Conservation (phyloP, 2,329 filamentous ascomycete species). For the Nigrospora osmanthi region DNA sequence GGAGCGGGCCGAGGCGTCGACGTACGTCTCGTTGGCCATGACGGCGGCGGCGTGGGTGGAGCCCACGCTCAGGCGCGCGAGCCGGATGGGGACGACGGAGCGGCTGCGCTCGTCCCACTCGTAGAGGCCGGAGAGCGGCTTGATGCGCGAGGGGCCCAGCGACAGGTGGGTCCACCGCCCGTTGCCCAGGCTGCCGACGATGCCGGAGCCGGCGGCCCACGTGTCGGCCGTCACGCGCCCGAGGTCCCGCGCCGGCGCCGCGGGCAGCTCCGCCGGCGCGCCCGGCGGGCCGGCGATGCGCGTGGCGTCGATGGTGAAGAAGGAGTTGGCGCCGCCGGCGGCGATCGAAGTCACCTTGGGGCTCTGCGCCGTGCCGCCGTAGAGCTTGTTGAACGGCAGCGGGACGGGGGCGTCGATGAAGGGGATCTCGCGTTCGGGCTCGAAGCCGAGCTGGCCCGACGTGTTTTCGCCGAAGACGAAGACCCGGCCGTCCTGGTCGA, state of each 20-base stretch:
- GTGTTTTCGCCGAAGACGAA: constrained; percentile 91
- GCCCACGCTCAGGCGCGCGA: constrained; percentile 67
- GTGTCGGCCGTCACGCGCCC: constrained; percentile 64
- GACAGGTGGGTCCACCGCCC: constrained; percentile 88
- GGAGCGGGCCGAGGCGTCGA: constrained; percentile 41
- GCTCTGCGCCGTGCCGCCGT: constrained; percentile 54
- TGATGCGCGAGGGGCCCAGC: constrained; percentile 68
- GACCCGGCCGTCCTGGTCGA: constrained; percentile 68
- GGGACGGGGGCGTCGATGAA: constrained; percentile 63
- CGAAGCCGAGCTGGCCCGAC: constrained; percentile 83
- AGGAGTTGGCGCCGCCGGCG: constrained; percentile 81
- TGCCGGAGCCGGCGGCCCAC: constrained; percentile 82
- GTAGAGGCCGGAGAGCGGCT: constrained; percentile 71
- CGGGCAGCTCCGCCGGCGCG: constrained; percentile 24
- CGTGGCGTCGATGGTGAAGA: constrained; percentile 75
- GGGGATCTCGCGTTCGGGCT: constrained; percentile 53
- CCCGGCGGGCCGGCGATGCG: constrained; percentile 34
- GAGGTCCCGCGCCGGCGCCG: constrained; percentile 29
- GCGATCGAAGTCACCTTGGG: constrained; percentile 69
- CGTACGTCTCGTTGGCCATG: constrained; percentile 71
- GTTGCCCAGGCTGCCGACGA: constrained; percentile 75
- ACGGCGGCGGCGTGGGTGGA: constrained; percentile 74
- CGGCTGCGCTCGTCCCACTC: constrained; percentile 77
- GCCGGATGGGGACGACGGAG: constrained; percentile 66
- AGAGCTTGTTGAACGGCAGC: constrained; percentile 65